Conservation (phyloP, 2,329 filamentous ascomycete genomes). For the Cucurbitaria berberidis region DNA sequence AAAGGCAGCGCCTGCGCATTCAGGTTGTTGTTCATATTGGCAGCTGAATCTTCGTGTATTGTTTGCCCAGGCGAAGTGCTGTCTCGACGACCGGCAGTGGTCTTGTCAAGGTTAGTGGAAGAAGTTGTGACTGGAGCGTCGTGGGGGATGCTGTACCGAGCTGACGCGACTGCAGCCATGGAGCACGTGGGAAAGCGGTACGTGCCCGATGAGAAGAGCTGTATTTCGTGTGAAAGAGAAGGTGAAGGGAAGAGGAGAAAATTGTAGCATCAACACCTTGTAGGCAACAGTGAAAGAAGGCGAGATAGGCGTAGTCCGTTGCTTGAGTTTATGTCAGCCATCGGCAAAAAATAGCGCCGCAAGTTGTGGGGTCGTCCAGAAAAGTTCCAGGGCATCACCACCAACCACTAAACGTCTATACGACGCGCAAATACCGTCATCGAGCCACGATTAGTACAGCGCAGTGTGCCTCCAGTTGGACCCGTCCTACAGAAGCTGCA, state of each 20-base stretch:
- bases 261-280: constrained; percentile 9
- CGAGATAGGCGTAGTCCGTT: constrained; percentile 10
- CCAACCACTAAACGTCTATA: background rate
- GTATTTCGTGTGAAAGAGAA: constrained; percentile 9
- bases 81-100: constrained; percentile 29
- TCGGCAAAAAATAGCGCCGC: constrained; percentile 17
- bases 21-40: constrained; percentile 29
- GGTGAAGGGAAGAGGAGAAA: constrained; percentile 15
- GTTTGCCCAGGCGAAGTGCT: constrained; percentile 15
- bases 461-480: background rate
- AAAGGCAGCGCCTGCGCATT: constrained; percentile 30
- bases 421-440: background rate
- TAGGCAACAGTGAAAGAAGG: constrained; percentile 4
- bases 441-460: background rate
- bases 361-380: constrained; percentile 17
- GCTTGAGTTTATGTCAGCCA: constrained; percentile 14
- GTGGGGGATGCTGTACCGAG: constrained; percentile 36
- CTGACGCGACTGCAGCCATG: constrained; percentile 32
- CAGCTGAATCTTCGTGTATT: constrained; percentile 9
- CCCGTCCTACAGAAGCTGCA: background rate
- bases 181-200: constrained; percentile 23
- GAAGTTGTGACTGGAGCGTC: constrained; percentile 28
- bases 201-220: constrained; percentile 12
- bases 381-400: constrained; percentile 13
- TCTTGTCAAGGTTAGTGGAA: constrained; percentile 35